These are phyloP conservation scores for Escallonia rubra DNA, from an alignment of 129 eudicot genomes.

Conservation along the genomic window DNA sequence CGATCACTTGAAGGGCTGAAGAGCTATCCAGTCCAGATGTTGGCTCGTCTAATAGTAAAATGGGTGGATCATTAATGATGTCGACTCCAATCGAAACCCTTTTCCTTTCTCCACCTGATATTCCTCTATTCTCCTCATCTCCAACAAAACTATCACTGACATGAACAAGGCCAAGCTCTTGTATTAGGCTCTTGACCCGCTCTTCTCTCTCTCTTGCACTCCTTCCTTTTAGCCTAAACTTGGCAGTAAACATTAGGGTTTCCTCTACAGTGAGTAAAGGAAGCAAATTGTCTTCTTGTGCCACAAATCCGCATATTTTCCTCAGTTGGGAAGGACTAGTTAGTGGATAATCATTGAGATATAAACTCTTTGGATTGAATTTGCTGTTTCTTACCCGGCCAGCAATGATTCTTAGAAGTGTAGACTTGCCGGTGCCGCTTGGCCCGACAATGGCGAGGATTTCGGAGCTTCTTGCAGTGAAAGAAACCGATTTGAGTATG, in stretches of 20 bases:
- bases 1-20: constrained; percentile 90
- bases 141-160: constrained; percentile 81
- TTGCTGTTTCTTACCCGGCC: constrained; percentile 58
- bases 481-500: constrained; percentile 77
- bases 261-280: constrained; percentile 90
- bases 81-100: constrained; percentile 92
- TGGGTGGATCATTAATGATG: constrained; percentile 82
- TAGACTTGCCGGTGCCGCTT: constrained; percentile 98
- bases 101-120: constrained; percentile 93
- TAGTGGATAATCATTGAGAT: constrained; percentile 46
- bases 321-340: constrained; percentile 66
- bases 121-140: constrained; percentile 79
- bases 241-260: constrained; percentile 78
- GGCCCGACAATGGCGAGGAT: constrained; percentile 96
- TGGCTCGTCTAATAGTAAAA: constrained; percentile 88
- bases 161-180: constrained; percentile 79
- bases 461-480: constrained; percentile 65
- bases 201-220: constrained; percentile 39
- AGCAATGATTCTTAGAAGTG: constrained; percentile 63
- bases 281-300: constrained; percentile 93
- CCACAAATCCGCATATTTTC: constrained; percentile 84
- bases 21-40: constrained; percentile 92
- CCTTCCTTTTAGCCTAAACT: constrained; percentile 59
- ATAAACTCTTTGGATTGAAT: constrained; percentile 55
- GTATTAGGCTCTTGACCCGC: constrained; percentile 60